Conservation (phyloP, 805 yeast genomes). For the Ogataea chonburiensis region DNA sequence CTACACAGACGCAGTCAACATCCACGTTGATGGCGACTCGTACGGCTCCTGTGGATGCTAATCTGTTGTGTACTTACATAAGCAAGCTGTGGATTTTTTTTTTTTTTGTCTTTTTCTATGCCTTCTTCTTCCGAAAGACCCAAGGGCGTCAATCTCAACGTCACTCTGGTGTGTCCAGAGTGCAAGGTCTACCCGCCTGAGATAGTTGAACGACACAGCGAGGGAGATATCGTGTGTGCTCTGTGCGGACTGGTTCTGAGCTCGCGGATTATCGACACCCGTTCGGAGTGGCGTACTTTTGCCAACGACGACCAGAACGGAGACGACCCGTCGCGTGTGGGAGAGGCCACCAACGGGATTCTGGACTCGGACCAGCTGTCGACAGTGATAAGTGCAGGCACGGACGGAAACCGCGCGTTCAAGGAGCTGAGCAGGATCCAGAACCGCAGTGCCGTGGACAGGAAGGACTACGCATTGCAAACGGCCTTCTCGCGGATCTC, state of each 20-base stretch:
- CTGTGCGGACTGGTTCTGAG: slow-evolving; percentile 92
- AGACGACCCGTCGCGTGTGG: slow-evolving; percentile 98
- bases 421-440: slow-evolving; percentile 90
- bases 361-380: slow-evolving; percentile 89
- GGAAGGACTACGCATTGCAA: slow-evolving; percentile 81
- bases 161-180: slow-evolving; percentile 90
- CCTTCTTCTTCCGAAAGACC: slow-evolving; percentile 30
- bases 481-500: slow-evolving; percentile 89
- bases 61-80: slow-evolving; percentile 9
- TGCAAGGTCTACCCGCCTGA: slow-evolving; percentile 96
- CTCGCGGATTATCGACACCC: slow-evolving; percentile 87
- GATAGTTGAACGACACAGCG: slow-evolving; percentile 89
- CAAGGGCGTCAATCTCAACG: slow-evolving; percentile 79
- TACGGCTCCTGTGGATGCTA: slow-evolving; percentile 72
- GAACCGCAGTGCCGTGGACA: slow-evolving; percentile 78
- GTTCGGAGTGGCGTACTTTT: slow-evolving; percentile 98
- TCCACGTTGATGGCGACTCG: slow-evolving; percentile 81
- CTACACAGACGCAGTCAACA: slow-evolving; percentile 94
- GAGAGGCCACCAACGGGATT: slow-evolving; percentile 92
- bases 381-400: slow-evolving; percentile 85
- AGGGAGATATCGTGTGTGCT: slow-evolving; percentile 98
- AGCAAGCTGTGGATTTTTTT: slow-evolving; percentile 1
- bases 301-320: slow-evolving; percentile 97
- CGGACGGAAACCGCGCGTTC: slow-evolving; percentile 83
- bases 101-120: slow-evolving; percentile 16